Conservation (phyloP, 129 eudicot species). For the Logfia minima region DNA sequence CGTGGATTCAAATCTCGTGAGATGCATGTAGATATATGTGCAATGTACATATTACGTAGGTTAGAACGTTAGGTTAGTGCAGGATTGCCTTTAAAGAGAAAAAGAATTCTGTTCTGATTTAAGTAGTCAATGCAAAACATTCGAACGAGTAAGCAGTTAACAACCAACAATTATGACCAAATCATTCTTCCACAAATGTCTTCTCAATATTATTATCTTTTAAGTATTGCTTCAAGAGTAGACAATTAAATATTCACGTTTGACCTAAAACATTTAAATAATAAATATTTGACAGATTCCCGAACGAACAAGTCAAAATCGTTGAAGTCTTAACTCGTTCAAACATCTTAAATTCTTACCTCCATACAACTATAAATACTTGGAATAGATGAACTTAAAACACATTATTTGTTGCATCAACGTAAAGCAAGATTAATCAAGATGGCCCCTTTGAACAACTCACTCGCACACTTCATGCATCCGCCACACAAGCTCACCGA, state of each 20-base stretch:
- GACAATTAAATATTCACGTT: neutral
- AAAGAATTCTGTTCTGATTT: too few relatives aligned
- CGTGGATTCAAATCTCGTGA: too few relatives aligned
- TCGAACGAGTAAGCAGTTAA: too few relatives aligned
- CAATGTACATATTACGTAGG: too few relatives aligned
- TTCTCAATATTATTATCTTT: too few relatives aligned
- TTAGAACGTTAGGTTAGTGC: too few relatives aligned
- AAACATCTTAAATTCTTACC: neutral
- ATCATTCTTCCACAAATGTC: too few relatives aligned
- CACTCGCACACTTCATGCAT: slow-evolving; percentile 29
- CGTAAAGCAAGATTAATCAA: neutral
- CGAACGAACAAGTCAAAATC: neutral
- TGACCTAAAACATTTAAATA: neutral
- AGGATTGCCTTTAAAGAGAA: too few relatives aligned
- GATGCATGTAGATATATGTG: too few relatives aligned
- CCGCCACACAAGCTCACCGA: slow-evolving; percentile 4
- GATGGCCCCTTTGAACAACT: neutral
- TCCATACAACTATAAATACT: neutral
- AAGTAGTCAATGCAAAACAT: too few relatives aligned
- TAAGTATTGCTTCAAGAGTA: too few relatives aligned
- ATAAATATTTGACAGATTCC: neutral
- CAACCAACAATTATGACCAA: too few relatives aligned
- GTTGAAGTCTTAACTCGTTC: neutral
- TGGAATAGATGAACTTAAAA: neutral
- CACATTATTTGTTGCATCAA: neutral